phyloP scores from a whole-genome alignment of 768 basidiomycete genomes.

The Crepidotus variabilis region DNA sequence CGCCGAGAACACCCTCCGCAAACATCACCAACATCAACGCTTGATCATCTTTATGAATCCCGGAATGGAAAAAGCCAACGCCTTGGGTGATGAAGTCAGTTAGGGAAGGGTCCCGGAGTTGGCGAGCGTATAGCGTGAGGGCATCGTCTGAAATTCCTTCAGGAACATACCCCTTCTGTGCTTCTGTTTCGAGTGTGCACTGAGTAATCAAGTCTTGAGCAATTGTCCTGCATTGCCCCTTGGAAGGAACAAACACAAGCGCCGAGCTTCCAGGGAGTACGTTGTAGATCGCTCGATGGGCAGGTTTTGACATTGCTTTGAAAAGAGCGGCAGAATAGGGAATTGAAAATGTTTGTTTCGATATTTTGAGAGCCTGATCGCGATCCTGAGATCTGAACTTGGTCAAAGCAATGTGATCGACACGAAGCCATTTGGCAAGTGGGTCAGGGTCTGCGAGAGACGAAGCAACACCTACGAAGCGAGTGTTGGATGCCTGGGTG shows the following conservation, averaged over 20 bases:
- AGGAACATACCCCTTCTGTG: conserved; percentile 65
- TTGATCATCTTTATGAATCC: conserved; percentile 63
- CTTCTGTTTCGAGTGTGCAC: conserved; percentile 72
- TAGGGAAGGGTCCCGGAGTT: conserved; percentile 60
- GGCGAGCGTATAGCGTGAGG: conserved; percentile 54
- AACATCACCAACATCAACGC: conserved; percentile 77
- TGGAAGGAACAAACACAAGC: conserved; percentile 88
- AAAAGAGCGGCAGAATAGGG: conserved; percentile 84
- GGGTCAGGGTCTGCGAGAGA: conserved; percentile 81
- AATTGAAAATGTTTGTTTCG: conserved; percentile 77
- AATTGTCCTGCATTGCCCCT: conserved; percentile 65
- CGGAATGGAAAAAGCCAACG: conserved; percentile 83
- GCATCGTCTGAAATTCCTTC: conserved; percentile 42
- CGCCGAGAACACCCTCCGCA: conserved; percentile 71
- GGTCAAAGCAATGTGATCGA: conserved; percentile 58
- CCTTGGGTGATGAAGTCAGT: conserved; percentile 79
- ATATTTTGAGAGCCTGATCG: conserved; percentile 69
- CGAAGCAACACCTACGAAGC: conserved; percentile 73
- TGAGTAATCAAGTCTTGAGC: conserved; percentile 87
- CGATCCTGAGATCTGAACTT: conserved; percentile 82
- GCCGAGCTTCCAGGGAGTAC: conserved; percentile 43
- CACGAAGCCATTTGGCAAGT: conserved; percentile 80
- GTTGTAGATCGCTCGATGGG: conserved; percentile 67
- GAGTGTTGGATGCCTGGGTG: conserved; percentile 56
- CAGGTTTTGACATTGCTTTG: conserved; percentile 90